Evolutionary conservation across 1,284 basidiomycete genomes (phyloP).

Genomic region (Thelephora terrestris): DNA sequence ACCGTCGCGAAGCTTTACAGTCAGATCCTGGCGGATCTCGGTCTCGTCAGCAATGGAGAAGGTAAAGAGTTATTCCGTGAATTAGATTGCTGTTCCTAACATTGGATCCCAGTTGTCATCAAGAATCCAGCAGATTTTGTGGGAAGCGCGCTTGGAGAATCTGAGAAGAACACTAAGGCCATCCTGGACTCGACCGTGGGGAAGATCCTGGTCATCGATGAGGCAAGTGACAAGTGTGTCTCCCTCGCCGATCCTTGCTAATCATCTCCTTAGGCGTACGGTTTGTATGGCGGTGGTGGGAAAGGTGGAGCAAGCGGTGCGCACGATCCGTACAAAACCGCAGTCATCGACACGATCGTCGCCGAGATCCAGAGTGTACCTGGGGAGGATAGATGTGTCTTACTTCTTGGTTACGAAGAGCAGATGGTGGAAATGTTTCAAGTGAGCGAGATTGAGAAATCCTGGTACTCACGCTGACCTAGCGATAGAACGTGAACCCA

Average conservation of each 20-base stretch:
- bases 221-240: conserved; percentile 29
- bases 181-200: conserved; percentile 46
- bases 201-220: conserved; percentile 59
- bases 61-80: conserved; percentile 26
- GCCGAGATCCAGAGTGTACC: conserved; percentile 59
- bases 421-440: conserved; percentile 65
- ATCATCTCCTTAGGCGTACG: conserved; percentile 44
- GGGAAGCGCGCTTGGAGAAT: conserved; percentile 41
- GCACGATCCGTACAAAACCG: conserved; percentile 45
- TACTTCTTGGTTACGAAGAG: conserved; percentile 52
- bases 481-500: conserved; percentile 51
- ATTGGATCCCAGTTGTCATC: conserved; percentile 36
- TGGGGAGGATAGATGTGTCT: conserved; percentile 58
- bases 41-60: conserved; percentile 55
- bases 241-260: neutral
- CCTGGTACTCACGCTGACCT: neutral
- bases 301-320: conserved; percentile 3
- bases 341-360: conserved; percentile 63
- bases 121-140: conserved; percentile 61
- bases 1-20: conserved; percentile 58
- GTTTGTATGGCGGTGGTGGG: conserved; percentile 40
- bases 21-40: conserved; percentile 45
- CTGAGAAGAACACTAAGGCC: conserved; percentile 52
- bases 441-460: conserved; percentile 24
- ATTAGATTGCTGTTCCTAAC: neutral